Conservation (phyloP, 768 basidiomycete genomes). For the Serendipita vermifera region DNA sequence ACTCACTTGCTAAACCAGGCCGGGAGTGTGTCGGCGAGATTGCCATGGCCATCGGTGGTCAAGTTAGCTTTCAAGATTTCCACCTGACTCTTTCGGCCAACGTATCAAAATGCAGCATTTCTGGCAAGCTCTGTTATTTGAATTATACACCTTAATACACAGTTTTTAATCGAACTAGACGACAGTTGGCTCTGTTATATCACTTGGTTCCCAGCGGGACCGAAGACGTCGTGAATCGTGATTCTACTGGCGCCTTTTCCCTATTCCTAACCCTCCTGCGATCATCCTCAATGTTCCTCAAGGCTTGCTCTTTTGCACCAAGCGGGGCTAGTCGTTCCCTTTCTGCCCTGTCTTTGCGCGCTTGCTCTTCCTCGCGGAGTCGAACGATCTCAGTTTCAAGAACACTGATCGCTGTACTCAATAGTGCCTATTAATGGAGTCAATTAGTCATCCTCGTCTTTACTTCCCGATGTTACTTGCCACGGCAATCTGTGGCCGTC, state of each 20-base stretch:
- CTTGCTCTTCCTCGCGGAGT: neutral
- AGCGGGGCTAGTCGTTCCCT: neutral
- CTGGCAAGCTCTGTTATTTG: too few relatives aligned
- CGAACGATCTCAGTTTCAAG: neutral
- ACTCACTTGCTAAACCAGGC: conserved; percentile 3
- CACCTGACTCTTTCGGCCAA: too few relatives aligned
- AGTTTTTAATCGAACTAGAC: too few relatives aligned
- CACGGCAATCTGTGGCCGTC: neutral
- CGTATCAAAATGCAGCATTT: too few relatives aligned
- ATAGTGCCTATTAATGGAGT: neutral
- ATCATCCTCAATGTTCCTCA: neutral
- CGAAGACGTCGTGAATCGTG: neutral
- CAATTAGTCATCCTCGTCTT: neutral
- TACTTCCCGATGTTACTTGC: neutral
- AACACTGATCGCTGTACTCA: neutral
- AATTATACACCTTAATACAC: too few relatives aligned
- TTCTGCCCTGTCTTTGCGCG: neutral
- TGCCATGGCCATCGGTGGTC: too few relatives aligned
- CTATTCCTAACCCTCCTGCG: neutral
- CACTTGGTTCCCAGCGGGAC: neutral
- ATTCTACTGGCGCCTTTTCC: neutral
- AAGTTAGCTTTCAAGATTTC: too few relatives aligned
- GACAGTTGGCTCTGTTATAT: too few relatives aligned
- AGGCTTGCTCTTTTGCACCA: neutral
- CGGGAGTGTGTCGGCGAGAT: too few relatives aligned